Evolutionary conservation across 2,329 filamentous ascomycete species (phyloP), one percentile per base, ranked within the genome.

Genomic region (Aspergillus costaricaensis): DNA sequence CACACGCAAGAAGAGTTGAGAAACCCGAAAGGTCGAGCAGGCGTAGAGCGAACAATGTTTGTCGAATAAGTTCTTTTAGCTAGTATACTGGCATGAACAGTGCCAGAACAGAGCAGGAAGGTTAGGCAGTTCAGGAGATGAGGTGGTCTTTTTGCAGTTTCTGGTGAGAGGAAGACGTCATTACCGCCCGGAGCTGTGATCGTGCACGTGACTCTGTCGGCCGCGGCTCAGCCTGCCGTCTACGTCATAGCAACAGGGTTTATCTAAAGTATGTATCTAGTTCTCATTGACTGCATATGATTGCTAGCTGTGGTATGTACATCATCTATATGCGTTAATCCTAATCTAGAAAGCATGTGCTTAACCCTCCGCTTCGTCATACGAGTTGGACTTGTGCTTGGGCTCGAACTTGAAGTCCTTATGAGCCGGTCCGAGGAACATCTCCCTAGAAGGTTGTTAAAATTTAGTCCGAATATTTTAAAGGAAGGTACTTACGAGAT

Each of bases 321-420:
- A 52, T 19, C 36, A 38, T 43, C 23, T 48, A 9, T 50, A n/a
- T 48, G 19, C 23, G 44, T 56, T 44, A 23, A 50, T 49, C 27
- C 30, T 21, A 15, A 17, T 39, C 36, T 30, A 27, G 15, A 41
- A 6, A 15, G 36, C 49, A 32, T 32, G 21, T 44, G 7, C 44
- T 62, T 62, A 73, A 36, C 72, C 89, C 76, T 92, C 91, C 52
- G 90, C 87, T 57, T 71, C 67, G 69, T 93, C 90, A 73, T 96
- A 96, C 56, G 88, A 86, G 74, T 96, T 96, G 50, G 91, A 95
- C 82, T 96, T 98, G 82, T 99, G 95, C 83, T 99, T 99, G 3
- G 95, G 95, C 79, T 94, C 88, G 79, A 98, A 99, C 67, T 90
- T 88, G 83, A 98, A 99, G 69, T 91, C 89, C 41, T 91, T 88